Evolutionary conservation across 805 yeast genomes (phyloP).

Genomic region (Ogataea allantospora): DNA sequence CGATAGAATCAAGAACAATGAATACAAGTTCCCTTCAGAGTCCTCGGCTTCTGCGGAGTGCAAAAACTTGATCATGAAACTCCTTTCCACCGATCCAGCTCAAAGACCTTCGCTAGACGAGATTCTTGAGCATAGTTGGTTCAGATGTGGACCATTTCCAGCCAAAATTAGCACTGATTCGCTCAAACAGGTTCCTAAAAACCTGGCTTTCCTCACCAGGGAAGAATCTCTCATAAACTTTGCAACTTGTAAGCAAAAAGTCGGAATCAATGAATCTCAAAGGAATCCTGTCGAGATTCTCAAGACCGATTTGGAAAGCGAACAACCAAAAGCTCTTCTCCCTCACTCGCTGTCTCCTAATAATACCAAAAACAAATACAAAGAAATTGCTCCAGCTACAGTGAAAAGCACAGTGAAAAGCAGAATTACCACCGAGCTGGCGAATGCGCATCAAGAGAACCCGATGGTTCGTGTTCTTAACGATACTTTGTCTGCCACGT

Average conservation of each 20-base stretch:
- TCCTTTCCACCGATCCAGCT: conserved; percentile 74
- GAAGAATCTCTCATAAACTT: conserved; percentile 68
- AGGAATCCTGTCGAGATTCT: conserved; percentile 70
- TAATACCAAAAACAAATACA: conserved; percentile 83
- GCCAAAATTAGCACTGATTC: conserved; percentile 59
- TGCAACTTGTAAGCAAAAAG: conserved; percentile 57
- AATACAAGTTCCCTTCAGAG: conserved; percentile 71
- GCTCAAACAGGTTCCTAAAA: conserved; percentile 60
- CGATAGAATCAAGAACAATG: conserved; percentile 83
- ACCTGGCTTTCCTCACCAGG: conserved; percentile 49
- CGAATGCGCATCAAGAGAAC: conserved; percentile 30
- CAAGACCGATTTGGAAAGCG: conserved; percentile 66
- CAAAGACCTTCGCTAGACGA: conserved; percentile 79
- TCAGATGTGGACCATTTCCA: conserved; percentile 78
- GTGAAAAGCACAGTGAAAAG: conserved; percentile 27
- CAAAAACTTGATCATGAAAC: conserved; percentile 62
- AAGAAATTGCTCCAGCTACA: conserved; percentile 48
- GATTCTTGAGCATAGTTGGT: conserved; percentile 82
- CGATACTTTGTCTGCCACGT: conserved; percentile 28
- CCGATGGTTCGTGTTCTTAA: conserved; percentile 28
- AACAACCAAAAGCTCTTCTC: conserved; percentile 63
- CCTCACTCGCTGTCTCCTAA: conserved; percentile 94
- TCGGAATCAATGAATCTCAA: conserved; percentile 49
- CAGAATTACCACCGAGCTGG: conserved; percentile 29
- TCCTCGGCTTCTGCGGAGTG: conserved; percentile 66